Evolutionary conservation across 371 early-diverging fungal genomes (phyloP).

Genomic region (Batkoa obscura): DNA sequence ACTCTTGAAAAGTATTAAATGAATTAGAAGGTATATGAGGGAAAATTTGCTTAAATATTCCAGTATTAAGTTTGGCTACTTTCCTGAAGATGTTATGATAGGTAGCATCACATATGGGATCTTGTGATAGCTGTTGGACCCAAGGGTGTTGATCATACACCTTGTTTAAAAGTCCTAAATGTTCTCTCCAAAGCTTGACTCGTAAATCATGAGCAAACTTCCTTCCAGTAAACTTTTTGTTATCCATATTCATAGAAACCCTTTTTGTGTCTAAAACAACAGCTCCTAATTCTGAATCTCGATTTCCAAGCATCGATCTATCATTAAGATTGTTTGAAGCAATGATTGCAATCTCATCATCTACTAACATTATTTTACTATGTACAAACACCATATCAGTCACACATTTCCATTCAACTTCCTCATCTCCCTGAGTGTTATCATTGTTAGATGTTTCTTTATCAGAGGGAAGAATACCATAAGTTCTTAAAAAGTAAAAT

Average conservation of each 20-base stretch:
- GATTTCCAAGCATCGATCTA: not conserved
- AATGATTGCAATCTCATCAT: slow-evolving; percentile 56
- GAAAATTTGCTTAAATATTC: not conserved
- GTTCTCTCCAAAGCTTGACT: slow-evolving; percentile 1
- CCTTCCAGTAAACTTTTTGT: slow-evolving; percentile 24
- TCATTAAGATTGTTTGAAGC: slow-evolving; percentile 27
- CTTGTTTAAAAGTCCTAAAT: not conserved
- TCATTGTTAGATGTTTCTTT: slow-evolving; percentile 2
- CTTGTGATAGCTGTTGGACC: not conserved
- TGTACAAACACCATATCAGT: slow-evolving; percentile 77
- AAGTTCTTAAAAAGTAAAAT: not conserved
- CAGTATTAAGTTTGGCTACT: not conserved
- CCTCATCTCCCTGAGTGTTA: slow-evolving; percentile 12
- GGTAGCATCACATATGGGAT: not conserved
- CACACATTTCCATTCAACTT: slow-evolving; percentile 29
- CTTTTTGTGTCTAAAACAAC: slow-evolving; percentile 35
- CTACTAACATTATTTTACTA: slow-evolving; percentile 75
- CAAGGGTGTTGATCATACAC: not conserved
- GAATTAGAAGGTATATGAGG: slow-evolving; percentile 1
- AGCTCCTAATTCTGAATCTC: not conserved
- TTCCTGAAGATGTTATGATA: not conserved
- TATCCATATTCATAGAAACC: slow-evolving; percentile 50
- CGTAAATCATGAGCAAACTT: slow-evolving; percentile 1
- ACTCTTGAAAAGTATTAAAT: not conserved
- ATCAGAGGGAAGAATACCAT: not conserved